Evolutionary conservation across 768 basidiomycete genomes (phyloP).

Genomic region (Leccinum truebloodii): DNA sequence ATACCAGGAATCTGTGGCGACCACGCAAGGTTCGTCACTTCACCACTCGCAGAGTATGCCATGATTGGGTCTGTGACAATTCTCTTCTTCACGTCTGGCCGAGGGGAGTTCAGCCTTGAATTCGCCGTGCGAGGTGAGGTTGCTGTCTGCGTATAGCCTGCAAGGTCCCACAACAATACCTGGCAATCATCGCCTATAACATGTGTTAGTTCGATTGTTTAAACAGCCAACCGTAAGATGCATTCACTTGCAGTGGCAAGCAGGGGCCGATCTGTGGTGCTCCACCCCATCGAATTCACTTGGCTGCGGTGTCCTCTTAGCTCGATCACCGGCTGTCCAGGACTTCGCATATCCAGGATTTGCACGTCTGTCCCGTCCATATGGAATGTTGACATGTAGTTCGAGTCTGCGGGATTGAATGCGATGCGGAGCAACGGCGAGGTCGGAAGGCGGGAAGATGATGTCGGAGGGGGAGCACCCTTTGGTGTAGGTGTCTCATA

Average conservation of each 20-base stretch:
- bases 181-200: conserved; percentile 87
- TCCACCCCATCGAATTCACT: conserved; percentile 91
- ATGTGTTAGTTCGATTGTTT: conserved; percentile 2
- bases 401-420: conserved; percentile 89
- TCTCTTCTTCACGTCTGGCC: conserved; percentile 78
- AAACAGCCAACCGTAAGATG: neutral
- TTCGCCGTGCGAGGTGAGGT: conserved; percentile 70
- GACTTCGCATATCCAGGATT: conserved; percentile 95
- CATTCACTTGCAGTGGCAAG: conserved; percentile 82
- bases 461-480: conserved; percentile 58
- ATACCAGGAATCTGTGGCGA: conserved; percentile 81
- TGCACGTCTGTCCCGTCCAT: conserved; percentile 89
- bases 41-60: conserved; percentile 76
- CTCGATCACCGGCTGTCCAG: conserved; percentile 94
- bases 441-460: conserved; percentile 67
- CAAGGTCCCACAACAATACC: conserved; percentile 90
- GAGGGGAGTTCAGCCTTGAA: conserved; percentile 75
- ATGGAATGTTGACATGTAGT: conserved; percentile 97
- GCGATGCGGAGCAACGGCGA: conserved; percentile 84
- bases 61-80: conserved; percentile 76
- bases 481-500: conserved; percentile 91
- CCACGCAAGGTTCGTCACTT: conserved; percentile 87
- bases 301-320: conserved; percentile 78
- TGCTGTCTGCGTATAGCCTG: conserved; percentile 57
- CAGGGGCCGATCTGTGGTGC: conserved; percentile 77